phyloP scores from a whole-genome alignment of 192 early-diverging fungal genomes.

The Spinellus fusiger region DNA sequence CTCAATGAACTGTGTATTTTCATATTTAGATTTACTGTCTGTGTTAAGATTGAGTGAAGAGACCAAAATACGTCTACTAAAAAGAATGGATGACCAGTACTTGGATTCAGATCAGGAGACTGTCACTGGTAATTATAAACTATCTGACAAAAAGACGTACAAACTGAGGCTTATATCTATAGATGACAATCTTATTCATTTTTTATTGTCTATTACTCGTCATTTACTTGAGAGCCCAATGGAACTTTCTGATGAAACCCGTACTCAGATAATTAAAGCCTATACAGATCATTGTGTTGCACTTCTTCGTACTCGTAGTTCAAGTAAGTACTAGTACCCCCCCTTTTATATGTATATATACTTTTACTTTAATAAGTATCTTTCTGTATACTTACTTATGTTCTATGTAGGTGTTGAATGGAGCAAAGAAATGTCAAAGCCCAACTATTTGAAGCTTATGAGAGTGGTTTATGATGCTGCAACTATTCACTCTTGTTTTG shows the following conservation, averaged over 20 bases:
- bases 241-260: background rate
- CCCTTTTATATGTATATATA: no score
- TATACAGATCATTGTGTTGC: background rate
- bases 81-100: background rate
- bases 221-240: background rate
- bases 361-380: no score
- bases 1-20: no score
- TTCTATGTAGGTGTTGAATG: background rate
- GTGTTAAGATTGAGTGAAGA: background rate
- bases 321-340: conserved; percentile 3
- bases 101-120: conserved; percentile 1
- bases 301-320: background rate
- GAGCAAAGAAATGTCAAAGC: conserved; percentile 15
- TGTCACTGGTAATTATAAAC: background rate
- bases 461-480: conserved; percentile 9
- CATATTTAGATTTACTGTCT: background rate
- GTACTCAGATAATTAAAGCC: background rate
- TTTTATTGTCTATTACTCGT: conserved; percentile 4
- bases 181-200: conserved; percentile 6
- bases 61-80: background rate
- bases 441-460: conserved; percentile 3
- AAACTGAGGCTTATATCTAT: background rate
- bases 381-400: background rate
- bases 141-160: background rate
- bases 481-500: background rate